phyloP scores from a whole-genome alignment of 306 rosid genomes.

The Alnus rubra region DNA sequence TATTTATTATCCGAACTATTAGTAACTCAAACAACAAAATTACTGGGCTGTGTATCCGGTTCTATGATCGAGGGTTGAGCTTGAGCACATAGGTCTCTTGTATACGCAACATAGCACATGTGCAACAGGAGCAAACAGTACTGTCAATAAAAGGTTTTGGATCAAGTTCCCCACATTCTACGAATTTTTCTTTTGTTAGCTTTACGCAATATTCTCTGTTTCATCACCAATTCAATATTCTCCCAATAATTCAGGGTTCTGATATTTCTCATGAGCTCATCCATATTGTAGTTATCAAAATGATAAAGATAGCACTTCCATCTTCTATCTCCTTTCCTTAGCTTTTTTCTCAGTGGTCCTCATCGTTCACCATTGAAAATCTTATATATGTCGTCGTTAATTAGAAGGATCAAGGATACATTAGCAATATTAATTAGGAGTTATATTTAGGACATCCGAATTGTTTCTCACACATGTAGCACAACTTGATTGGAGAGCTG shows the following conservation, averaged over 20 bases:
- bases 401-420: neutral
- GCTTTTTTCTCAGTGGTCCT: neutral
- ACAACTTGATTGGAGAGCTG: neutral
- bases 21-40: too few species aligned
- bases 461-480: neutral
- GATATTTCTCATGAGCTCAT: neutral
- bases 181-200: constrained; percentile 4
- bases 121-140: neutral
- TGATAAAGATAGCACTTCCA: neutral
- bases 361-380: neutral
- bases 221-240: neutral
- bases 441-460: neutral
- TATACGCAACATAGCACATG: constrained; percentile 14
- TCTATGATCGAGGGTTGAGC: too few species aligned
- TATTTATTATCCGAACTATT: too few species aligned
- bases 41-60: too few species aligned
- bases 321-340: too few species aligned
- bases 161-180: constrained; percentile 21
- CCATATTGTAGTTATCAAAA: neutral
- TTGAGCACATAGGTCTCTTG: neutral
- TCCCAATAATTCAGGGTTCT: neutral
- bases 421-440: neutral
- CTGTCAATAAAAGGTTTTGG: neutral
- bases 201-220: neutral
- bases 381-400: too few species aligned